Base-by-base conservation (phyloP, 805 yeast genomes). In the Kodamaea fukazawae region DNA sequence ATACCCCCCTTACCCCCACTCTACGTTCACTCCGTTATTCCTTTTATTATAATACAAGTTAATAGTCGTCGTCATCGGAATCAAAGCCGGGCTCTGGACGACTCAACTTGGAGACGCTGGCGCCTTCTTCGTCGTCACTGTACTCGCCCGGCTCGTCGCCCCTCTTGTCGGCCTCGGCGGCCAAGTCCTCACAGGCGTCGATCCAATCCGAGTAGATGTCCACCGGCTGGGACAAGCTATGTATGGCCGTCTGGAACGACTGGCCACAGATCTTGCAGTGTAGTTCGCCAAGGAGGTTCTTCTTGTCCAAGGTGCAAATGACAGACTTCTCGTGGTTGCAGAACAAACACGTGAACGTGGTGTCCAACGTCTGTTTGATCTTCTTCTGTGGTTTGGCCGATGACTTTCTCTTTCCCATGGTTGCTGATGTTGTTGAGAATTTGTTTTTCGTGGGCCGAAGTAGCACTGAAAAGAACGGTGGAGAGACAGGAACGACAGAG, bases 171-270 rank as follows among this genome's bases (percentile, higher is more conserved):
- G 67, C 67, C 22, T 83, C 87, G 49, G 84, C 86, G 0, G 91
- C 93, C 38, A 86, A 83, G 25, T 86, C 88, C 54, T 85, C 95
- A 64, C 91, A 86, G 1, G 98, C 98, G 69, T 91, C 99, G 38
- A 88, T 88, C 99, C 99, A 91, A 60, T 91, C 98, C 35, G 95
- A 83, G 58, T 91, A 91, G 11, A 91, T 85, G 64, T 91, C 99
- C 30, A 91, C 89, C 0, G 99, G 96, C 42, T 86, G 96, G 11
- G 88, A 79, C 37, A 84, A 68, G 3, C 87, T 78, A 60, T 87
- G 87, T 50, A 90, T 87, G 34, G 89, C 79, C 3, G 95, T 79
- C 60, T 90, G 97, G 70, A 93, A 91, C 28, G 79, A 76, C 61
- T 90, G 97, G 0, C 97, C 97, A 60, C 99, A 91, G 25, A 89